Conservation (phyloP, 306 rosid genomes). For the Quercus rubra region DNA sequence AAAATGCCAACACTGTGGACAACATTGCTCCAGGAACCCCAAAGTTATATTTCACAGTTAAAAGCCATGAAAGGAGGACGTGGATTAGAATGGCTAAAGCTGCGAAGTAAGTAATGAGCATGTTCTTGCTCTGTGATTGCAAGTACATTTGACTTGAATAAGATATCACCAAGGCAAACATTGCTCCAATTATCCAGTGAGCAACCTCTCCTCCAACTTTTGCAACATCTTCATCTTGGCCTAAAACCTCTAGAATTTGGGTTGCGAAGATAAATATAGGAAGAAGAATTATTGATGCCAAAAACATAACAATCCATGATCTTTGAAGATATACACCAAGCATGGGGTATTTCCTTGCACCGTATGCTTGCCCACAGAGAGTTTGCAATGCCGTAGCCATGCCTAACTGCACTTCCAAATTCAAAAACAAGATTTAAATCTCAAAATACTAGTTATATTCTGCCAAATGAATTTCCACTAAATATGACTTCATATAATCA, state of each 20-base stretch:
- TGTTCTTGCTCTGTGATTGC: slow-evolving; percentile 63
- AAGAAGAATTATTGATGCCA: slow-evolving; percentile 30
- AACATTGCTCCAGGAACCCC: slow-evolving; percentile 58
- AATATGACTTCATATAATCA: no score
- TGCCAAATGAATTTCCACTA: no score
- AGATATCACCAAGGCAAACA: slow-evolving; percentile 35
- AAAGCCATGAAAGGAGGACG: slow-evolving; percentile 48
- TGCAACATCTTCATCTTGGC: slow-evolving; percentile 43
- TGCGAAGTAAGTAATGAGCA: slow-evolving; percentile 46
- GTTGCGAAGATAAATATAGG: slow-evolving; percentile 48
- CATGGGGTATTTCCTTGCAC: slow-evolving; percentile 53
- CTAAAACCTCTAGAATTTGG: slow-evolving; percentile 43
- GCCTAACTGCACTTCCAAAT: slow-evolving; percentile 39
- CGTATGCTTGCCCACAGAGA: slow-evolving; percentile 66
- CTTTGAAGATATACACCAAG: slow-evolving; percentile 68
- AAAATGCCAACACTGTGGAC: slow-evolving; percentile 41
- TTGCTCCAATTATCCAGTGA: slow-evolving; percentile 40
- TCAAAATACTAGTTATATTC: no score
- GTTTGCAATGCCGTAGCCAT: slow-evolving; percentile 73
- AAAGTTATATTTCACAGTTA: slow-evolving; percentile 42
- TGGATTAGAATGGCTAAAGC: slow-evolving; percentile 43
- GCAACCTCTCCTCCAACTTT: slow-evolving; percentile 44
- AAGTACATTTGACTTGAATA: slow-evolving; percentile 62
- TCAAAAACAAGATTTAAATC: neutral
- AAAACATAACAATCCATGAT: slow-evolving; percentile 55